Percentiles rank a stretch among this genome's conserved stretches.
phyloP scores from a whole-genome alignment of 1,284 basidiomycete genomes.

The Papiliotrema flavescens region DNA sequence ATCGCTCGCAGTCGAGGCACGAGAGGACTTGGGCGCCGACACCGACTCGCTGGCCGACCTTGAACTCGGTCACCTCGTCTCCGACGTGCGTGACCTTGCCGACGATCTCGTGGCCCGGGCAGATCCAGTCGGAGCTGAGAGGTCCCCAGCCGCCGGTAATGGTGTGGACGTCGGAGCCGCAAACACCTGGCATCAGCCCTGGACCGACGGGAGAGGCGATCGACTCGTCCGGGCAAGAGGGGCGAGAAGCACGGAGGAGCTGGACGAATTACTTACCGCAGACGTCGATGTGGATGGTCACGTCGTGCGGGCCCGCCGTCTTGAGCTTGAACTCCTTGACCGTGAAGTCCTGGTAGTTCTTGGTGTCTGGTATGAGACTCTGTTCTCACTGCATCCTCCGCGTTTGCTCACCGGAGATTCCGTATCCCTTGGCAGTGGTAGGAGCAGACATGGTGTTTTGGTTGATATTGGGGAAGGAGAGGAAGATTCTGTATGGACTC shows the following conservation, averaged over 20 bases:
- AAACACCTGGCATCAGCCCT: conserved; percentile 36
- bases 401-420: conserved; percentile 24
- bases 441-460: conserved; percentile 3
- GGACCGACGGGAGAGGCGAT: too few relatives aligned
- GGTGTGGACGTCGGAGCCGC: conserved; percentile 56
- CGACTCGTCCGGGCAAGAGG: too few relatives aligned
- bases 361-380: conserved; percentile 18
- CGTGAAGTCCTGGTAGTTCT: conserved; percentile 35
- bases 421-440: conserved; percentile 27
- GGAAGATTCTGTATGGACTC: too few relatives aligned
- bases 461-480: background rate
- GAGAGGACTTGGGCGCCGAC: conserved; percentile 61
- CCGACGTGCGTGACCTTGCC: conserved; percentile 59
- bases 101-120: conserved; percentile 60
- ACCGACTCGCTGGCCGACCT: conserved; percentile 62
- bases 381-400: background rate
- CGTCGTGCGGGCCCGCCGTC: conserved; percentile 30
- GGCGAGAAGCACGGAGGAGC: background rate
- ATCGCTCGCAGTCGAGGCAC: conserved; percentile 57
- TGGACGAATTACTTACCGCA: conserved; percentile 14
- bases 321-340: conserved; percentile 35
- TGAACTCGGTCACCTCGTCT: conserved; percentile 57
- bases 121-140: conserved; percentile 31
- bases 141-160: conserved; percentile 55
- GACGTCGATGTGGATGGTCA: conserved; percentile 72